Conservation (phyloP, 805 yeast species). For the Huiozyma naganishii region DNA sequence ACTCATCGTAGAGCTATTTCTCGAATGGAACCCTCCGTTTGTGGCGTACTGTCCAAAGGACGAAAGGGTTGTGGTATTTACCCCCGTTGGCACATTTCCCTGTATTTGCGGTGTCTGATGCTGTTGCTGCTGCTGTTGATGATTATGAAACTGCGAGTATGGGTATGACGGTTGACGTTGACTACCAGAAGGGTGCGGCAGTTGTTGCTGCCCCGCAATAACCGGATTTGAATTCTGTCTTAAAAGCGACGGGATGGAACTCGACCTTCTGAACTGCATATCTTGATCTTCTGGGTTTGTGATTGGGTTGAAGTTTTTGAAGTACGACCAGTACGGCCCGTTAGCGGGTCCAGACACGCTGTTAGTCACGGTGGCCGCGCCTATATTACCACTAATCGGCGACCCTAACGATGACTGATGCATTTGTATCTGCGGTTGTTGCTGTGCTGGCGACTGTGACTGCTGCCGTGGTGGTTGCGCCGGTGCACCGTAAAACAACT, state of each 20-base stretch:
- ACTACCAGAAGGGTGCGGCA: conserved; percentile 7
- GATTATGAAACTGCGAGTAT: conserved; percentile 17
- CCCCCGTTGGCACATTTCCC: background rate
- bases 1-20: conserved; percentile 23
- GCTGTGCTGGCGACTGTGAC: conserved; percentile 1
- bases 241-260: conserved; percentile 21
- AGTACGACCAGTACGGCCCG: conserved; percentile 16
- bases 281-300: conserved; percentile 10
- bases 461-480: conserved; percentile 2
- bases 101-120: too few relatives aligned
- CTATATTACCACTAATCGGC: background rate
- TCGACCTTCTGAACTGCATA: conserved; percentile 16
- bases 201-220: conserved; percentile 11
- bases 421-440: too few relatives aligned
- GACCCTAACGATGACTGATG: background rate
- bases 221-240: conserved; percentile 14
- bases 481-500: conserved; percentile 10
- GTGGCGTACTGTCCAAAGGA: conserved; percentile 18
- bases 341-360: conserved; percentile 3
- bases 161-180: conserved; percentile 13
- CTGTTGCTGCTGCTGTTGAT: conserved; percentile 7
- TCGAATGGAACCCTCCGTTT: conserved; percentile 21
- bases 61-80: conserved; percentile 7
- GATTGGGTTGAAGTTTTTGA: conserved; percentile 8
- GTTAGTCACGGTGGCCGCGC: background rate